Base-by-base conservation (phyloP, 73 alveolate species). In the Symbiodinium pilosum region DNA sequence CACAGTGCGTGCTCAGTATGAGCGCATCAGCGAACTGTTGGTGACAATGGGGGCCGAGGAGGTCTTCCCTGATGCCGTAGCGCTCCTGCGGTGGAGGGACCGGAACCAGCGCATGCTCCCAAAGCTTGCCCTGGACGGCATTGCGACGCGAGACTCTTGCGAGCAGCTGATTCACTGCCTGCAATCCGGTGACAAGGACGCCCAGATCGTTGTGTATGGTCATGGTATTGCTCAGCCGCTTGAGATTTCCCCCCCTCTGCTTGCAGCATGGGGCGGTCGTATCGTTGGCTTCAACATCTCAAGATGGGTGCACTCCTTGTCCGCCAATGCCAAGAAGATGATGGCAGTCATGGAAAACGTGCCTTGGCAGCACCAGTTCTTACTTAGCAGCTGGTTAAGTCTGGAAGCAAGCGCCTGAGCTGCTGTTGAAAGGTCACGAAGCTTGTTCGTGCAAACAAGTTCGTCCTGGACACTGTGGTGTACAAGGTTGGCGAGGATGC, bases 171-270 rank as follows among this genome's bases (percentile, higher is more conserved):
- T 93, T 43, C 98, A 93, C 69, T 93, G 98, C 98, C 83, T 93
- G 98, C 98, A 93, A 36, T 91, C 97, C 43, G 97, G 97, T 43
- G 98, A 93, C 98, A 81, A 93, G 98, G 98, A 93, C 28, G 98
- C 93, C 43, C 93, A 93, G 92, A 77, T 93, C 38, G 98, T 93
- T 86, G 98, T 93, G 68, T 93, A 93, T 36, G 98, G 98, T 83
- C 91, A 93, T 44, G 98, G 98, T 3, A 89, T 73, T 11, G 98
- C 93, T 47, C 98, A 93, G 36, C 98, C 93, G 2, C 43, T 93
- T 56, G 93, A 93, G 44, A 73, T 93, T 52, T 81, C 91, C 0
- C 98, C 98, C 21, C 92, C 98, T 1, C 64, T 93, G 39, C 47
- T 93, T 56, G 91, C 98, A 1, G 91, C 98, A 14, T 93, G 98